Evolutionary conservation across 352 stramenopile species (phyloP).

Genomic region (Globisporangium parvum): DNA sequence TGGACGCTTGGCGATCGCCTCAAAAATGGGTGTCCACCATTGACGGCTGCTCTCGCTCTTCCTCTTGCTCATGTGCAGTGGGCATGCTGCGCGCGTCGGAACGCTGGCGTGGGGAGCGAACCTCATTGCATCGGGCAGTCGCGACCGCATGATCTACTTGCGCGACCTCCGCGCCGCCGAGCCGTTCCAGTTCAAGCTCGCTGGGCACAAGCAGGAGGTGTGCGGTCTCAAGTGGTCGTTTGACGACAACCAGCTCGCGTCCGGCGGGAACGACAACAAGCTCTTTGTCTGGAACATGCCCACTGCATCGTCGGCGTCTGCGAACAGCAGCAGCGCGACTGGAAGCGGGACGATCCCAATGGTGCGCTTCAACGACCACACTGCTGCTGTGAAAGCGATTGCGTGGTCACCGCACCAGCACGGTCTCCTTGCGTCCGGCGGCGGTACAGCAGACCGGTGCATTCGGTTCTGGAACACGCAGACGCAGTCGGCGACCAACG

Average conservation of each 20-base stretch:
- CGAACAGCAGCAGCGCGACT: neutral
- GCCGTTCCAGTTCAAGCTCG: slow-evolving; percentile 46
- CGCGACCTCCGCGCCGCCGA: slow-evolving; percentile 84
- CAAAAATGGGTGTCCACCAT: neutral
- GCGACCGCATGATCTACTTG: slow-evolving; percentile 92
- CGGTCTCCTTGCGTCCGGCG: slow-evolving; percentile 92
- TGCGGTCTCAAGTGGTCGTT: slow-evolving; percentile 97
- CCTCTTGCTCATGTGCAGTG: slow-evolving; percentile 21
- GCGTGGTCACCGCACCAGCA: slow-evolving; percentile 96
- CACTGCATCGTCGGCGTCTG: slow-evolving; percentile 16
- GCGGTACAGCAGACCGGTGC: slow-evolving; percentile 94
- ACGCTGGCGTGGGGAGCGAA: slow-evolving; percentile 90
- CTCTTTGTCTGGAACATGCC: slow-evolving; percentile 94
- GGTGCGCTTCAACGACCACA: slow-evolving; percentile 93
- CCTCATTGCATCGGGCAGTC: slow-evolving; percentile 91
- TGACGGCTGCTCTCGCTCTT: slow-evolving; percentile 2
- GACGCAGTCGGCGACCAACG: slow-evolving; percentile 83
- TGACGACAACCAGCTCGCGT: slow-evolving; percentile 88
- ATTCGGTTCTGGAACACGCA: slow-evolving; percentile 98
- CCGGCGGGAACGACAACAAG: slow-evolving; percentile 98
- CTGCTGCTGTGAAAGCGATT: slow-evolving; percentile 96
- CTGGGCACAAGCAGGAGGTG: slow-evolving; percentile 84
- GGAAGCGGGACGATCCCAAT: slow-evolving; percentile 49
- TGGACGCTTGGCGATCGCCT: neutral
- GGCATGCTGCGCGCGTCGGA: slow-evolving; percentile 91